Evolutionary conservation across 148 eudicot genomes (phyloP).

Genomic region (Cornus suecica): DNA sequence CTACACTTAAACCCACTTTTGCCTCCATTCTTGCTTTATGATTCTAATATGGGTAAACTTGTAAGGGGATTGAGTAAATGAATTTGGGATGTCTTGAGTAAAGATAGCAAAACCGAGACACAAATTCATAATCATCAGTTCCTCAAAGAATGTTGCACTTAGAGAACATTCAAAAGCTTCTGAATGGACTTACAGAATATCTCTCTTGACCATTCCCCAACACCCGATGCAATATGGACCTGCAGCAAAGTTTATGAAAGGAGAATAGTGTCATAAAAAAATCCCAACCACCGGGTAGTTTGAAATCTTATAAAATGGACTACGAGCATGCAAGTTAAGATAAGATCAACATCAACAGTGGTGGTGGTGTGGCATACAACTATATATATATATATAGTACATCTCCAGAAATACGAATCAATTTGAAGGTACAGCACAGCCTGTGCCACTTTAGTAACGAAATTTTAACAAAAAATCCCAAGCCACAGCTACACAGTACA

Average conservation of each 20-base stretch:
- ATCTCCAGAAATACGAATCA: background rate
- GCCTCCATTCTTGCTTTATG: background rate
- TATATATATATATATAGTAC: no score
- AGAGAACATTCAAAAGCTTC: slow-evolving; percentile 9
- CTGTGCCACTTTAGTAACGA: background rate
- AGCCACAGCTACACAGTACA: background rate
- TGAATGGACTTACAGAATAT: slow-evolving; percentile 73
- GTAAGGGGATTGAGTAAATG: background rate
- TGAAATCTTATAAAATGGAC: background rate
- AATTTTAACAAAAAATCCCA: background rate
- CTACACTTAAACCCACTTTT: no score
- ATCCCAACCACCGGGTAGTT: background rate
- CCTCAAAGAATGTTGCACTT: background rate
- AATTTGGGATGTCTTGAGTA: background rate
- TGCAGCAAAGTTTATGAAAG: slow-evolving; percentile 30
- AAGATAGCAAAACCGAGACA: background rate
- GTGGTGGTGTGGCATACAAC: background rate
- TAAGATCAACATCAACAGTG: background rate
- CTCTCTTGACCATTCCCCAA: slow-evolving; percentile 79
- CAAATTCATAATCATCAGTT: background rate
- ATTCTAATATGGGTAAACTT: background rate
- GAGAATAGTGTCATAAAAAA: background rate
- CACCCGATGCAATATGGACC: slow-evolving; percentile 91
- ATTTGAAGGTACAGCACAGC: background rate
- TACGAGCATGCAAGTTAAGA: background rate